phyloP scores from a whole-genome alignment of 306 rosid genomes.

The Nissolia schottii region DNA sequence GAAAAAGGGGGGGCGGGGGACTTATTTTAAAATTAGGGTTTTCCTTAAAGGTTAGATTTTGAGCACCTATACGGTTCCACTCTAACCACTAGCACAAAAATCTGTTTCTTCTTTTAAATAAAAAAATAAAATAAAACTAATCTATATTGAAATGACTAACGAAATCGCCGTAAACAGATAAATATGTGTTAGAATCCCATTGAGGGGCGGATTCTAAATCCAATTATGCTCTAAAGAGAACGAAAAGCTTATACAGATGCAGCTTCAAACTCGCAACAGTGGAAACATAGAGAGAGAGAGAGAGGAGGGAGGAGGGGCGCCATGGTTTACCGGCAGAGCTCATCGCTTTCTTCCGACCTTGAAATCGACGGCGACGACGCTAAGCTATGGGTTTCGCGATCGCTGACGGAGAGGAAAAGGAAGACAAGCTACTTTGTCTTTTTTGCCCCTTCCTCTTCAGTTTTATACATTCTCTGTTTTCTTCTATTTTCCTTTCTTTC shows the following conservation, averaged over 20 bases:
- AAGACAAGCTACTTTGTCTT: background rate
- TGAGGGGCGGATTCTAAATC: background rate
- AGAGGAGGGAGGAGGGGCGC: background rate
- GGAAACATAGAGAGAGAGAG: background rate
- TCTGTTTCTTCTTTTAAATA: background rate
- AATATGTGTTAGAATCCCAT: background rate
- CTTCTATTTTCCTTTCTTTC: no score
- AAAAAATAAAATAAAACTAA: background rate
- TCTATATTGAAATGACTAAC: background rate
- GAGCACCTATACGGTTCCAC: background rate
- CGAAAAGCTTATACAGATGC: background rate
- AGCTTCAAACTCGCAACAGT: background rate
- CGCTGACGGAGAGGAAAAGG: background rate
- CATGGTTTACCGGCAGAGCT: background rate
- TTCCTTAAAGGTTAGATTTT: background rate
- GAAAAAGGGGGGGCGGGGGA: background rate
- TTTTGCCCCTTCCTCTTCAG: no score
- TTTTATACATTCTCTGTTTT: no score
- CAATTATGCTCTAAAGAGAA: background rate
- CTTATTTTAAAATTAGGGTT: background rate
- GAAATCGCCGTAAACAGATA: background rate
- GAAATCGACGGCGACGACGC: background rate
- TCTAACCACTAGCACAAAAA: background rate
- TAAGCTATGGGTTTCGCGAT: background rate
- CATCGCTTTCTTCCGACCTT: background rate